Evolutionary conservation across 1,284 basidiomycete genomes (phyloP), one percentile per base, ranked within the genome.

Genomic region (Sporisorium sorghi): DNA sequence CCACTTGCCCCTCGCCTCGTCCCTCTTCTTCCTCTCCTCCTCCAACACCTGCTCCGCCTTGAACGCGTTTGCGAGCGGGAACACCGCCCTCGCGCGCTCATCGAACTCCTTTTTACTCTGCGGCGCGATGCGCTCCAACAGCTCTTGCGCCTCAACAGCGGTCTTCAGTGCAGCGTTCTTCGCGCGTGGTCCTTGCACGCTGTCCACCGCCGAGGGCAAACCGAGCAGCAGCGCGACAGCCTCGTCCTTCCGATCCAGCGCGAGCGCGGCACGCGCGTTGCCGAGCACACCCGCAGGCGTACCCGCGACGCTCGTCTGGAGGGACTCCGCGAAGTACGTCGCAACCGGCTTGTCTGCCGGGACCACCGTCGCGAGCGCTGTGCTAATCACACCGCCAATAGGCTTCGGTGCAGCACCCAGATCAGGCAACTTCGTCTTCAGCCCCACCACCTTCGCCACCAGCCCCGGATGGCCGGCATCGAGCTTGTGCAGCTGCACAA

Each of bases 391-490:
- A 86, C 88, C 33, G 46, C 66, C 53, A 33, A 73, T 52, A n/a
- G 77, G 70, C 24, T 57, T 51, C 0, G 54, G 62, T 17, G 73
- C 64, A 1, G 60, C 61, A 1, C 37, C 37, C 1, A 76, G 58
- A 33, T 74, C 66, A 0, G 72, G 72, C 32, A 76, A 49, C 10
- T 53, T 59, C 66, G 86, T 85, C 32, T 88, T 87, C 79, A 95
- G 88, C 78, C 92, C 88, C 5, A 92, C 86, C 26, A 91, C 84
- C 46, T 91, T 89, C 11, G 90, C 81, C 73, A 95, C 92, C 32
- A 97, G 85, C 44, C 90, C 88, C 0, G 93, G 88, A 63, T 91
- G 85, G 10, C 89, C 85, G 0, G 88, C 73, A 58, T 90, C 87
- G 11, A 94, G 76, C 0, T 86, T 82, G 12, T 87, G 86, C 0